Conservation (phyloP, 768 basidiomycete species). For the Lentinula aciculospora region DNA sequence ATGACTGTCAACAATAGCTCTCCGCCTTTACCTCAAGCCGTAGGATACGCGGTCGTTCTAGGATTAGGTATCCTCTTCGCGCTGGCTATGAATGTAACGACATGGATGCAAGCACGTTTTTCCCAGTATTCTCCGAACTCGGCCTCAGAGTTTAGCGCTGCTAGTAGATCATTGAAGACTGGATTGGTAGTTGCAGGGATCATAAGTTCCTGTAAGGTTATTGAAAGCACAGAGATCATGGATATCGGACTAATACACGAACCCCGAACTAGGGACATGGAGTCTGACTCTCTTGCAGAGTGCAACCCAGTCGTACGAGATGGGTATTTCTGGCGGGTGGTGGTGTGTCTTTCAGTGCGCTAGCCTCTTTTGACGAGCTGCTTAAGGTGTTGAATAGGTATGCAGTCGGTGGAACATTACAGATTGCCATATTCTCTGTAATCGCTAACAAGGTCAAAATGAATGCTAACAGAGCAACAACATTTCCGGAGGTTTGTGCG, state of each 20-base stretch:
- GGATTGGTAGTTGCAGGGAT: slow-evolving; percentile 19
- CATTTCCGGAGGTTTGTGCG: slow-evolving; percentile 23
- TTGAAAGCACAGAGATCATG: slow-evolving; percentile 7
- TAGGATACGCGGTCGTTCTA: slow-evolving; percentile 14
- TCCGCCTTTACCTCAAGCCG: slow-evolving; percentile 4
- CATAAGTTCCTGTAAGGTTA: slow-evolving; percentile 7
- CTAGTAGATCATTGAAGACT: slow-evolving; percentile 19
- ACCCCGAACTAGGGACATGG: slow-evolving; percentile 14
- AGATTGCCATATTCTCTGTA: slow-evolving; percentile 24
- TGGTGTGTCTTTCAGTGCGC: slow-evolving; percentile 26
- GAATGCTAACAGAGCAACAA: slow-evolving; percentile 25
- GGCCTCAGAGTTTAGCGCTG: slow-evolving; percentile 14
- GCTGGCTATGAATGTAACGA: slow-evolving; percentile 10
- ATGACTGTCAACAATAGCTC: not conserved
- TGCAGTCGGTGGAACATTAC: slow-evolving; percentile 18
- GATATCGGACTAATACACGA: not conserved
- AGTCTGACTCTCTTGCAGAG: slow-evolving; percentile 16
- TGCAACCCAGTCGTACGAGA: slow-evolving; percentile 15
- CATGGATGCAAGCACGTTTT: slow-evolving; percentile 10
- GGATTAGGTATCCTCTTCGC: slow-evolving; percentile 14
- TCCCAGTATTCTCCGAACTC: slow-evolving; percentile 5
- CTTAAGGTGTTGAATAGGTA: slow-evolving; percentile 7
- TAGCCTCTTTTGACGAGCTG: slow-evolving; percentile 14
- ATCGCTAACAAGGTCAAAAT: slow-evolving; percentile 27
- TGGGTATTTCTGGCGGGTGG: slow-evolving; percentile 18